Evolutionary conservation across 2,329 filamentous ascomycete species (phyloP).

Genomic region (Esteya vermicola): DNA sequence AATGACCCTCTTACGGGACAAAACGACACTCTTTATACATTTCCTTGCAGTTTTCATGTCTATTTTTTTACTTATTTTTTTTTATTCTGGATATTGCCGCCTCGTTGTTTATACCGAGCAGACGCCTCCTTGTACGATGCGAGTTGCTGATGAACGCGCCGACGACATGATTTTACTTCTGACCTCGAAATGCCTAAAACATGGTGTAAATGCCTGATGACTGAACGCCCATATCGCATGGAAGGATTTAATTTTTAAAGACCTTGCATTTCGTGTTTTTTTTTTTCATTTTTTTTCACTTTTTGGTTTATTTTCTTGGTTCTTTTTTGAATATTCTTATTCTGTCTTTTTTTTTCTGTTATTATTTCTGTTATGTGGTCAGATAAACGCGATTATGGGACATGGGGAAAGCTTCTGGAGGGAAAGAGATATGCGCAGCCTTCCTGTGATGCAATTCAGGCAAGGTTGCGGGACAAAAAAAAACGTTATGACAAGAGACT

Average conservation of each 20-base stretch:
- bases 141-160: background rate
- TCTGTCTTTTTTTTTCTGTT: background rate
- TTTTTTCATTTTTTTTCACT: background rate
- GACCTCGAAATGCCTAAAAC: conserved; percentile 10
- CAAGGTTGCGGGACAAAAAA: conserved; percentile 1
- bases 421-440: background rate
- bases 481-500: conserved; percentile 3
- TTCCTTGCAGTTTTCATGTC: background rate
- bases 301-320: background rate
- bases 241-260: conserved; percentile 13
- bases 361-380: conserved; percentile 3
- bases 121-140: too few relatives aligned
- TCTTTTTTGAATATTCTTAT: background rate
- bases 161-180: conserved; percentile 1
- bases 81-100: background rate
- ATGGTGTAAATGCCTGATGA: conserved; percentile 13
- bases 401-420: conserved; percentile 3
- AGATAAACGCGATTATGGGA: conserved; percentile 5
- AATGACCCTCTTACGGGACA: background rate
- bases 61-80: background rate
- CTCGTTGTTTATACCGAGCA: background rate
- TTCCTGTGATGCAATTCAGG: conserved; percentile 7
- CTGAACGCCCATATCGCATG: conserved; percentile 10
- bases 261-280: conserved; percentile 4
- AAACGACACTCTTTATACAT: conserved; percentile 1